Base-by-base conservation (phyloP, 177 flowering plant species). In the Telopea speciosissima region DNA sequence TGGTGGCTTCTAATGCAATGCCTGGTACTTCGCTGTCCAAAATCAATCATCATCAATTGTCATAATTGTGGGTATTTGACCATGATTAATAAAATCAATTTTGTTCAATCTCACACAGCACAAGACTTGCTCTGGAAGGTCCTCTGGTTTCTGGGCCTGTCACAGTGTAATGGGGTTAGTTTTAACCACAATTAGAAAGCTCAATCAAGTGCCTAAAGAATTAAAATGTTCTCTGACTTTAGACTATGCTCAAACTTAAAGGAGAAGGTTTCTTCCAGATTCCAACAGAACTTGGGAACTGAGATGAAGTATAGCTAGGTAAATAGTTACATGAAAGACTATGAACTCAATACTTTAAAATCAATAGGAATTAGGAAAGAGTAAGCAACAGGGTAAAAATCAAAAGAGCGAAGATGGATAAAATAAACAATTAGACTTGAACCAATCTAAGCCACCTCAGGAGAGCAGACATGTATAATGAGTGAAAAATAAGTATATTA, bases 71-170 rank as follows among this genome's bases (percentile, higher is more conserved):
- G 93, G 96, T 73, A 92, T 84, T 71, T 92, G 95, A 19, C 91
- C 96, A 62, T 78, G 84, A 76, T 92, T 81, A n/a, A 85, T 87
- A 75, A 90, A 86, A 70, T 89, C 88, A 33, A 92, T 83, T 73
- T 85, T 89, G 80, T 87, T 88, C 79, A 92, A 70, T 63, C 91
- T 76, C 31, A 86, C 72, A 66, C 96, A 86, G 76, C 97, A 90
- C 49, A 93, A 67, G 19, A 89, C 87, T 76, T 87, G 83, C 84
- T 93, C 97, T 6, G 97, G 98, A 68, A 93, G 78, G 73, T 93
- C 97, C 72, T 93, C 96, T 23, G 78, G 86, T 69, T 86, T 90
- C 67, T 91, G 97, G 67, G 91, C 98, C 97, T 93, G 89, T 49
- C 17, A 68, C 22, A 71, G 24, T 58, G n/a, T n/a, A 56, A 59